Percentiles rank a stretch among this genome's conserved stretches.
These are phyloP conservation scores for Blastobotrys raffinosifermentans DNA, from an alignment of 1,139 yeast genomes.

Conservation along the genomic window DNA sequence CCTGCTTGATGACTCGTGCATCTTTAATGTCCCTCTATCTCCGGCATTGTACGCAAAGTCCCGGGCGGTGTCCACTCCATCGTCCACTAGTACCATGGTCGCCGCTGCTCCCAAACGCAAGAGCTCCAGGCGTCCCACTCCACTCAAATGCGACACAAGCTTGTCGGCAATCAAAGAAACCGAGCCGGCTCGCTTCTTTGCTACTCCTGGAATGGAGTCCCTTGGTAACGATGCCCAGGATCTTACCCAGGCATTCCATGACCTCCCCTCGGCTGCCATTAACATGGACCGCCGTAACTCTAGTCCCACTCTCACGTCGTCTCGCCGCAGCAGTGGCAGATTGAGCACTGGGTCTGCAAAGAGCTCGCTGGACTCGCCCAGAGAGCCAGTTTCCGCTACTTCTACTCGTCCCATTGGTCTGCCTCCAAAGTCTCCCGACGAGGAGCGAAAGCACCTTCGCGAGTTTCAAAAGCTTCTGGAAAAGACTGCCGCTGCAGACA, in stretches of 20 bases:
- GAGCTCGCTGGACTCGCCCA: not conserved
- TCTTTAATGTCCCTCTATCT: conserved; percentile 60
- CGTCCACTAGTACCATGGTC: not conserved
- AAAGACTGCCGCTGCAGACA: conserved; percentile 35
- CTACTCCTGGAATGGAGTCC: conserved; percentile 21
- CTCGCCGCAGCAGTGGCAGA: conserved; percentile 3
- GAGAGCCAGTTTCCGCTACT: conserved; percentile 17
- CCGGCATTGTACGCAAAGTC: conserved; percentile 41
- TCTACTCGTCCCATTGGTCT: conserved; percentile 57
- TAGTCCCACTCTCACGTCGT: conserved; percentile 25
- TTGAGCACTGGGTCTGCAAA: not conserved
- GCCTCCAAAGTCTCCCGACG: conserved; percentile 58
- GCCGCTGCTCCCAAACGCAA: conserved; percentile 3
- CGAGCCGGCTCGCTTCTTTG: conserved; percentile 18
- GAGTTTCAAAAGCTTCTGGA: conserved; percentile 50
- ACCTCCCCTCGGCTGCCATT: conserved; percentile 18
- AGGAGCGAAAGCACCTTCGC: conserved; percentile 48
- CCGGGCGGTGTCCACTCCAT: conserved; percentile 15
- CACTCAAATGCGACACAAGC: conserved; percentile 8
- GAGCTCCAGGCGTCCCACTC: conserved; percentile 8
- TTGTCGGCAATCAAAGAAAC: conserved; percentile 23
- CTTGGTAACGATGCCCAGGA: conserved; percentile 44
- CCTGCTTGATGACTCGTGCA: conserved; percentile 47
- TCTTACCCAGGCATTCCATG: conserved; percentile 38
- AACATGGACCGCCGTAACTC: conserved; percentile 26